Conservation (phyloP, 768 basidiomycete genomes). For the Kondoa malvinella region DNA sequence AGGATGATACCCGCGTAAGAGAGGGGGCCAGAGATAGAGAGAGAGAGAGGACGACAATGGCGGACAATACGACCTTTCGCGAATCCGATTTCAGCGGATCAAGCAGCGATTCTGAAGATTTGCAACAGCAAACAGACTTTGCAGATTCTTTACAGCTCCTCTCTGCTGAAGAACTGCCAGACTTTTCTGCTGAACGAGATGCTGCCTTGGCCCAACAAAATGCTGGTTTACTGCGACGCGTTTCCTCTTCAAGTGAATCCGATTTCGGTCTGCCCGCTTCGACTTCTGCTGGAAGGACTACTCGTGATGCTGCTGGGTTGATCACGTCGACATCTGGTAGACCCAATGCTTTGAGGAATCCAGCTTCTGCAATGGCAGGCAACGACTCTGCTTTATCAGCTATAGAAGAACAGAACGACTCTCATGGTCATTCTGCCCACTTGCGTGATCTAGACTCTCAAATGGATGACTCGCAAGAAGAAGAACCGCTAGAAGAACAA, state of each 20-base stretch:
- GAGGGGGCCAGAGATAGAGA: neutral
- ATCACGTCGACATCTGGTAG: neutral
- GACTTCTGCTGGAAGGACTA: neutral
- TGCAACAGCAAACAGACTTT: neutral
- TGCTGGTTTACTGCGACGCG: neutral
- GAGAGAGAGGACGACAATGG: neutral
- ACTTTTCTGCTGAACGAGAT: neutral
- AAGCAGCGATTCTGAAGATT: neutral
- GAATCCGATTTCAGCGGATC: neutral
- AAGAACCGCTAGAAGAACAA: neutral
- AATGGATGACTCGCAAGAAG: neutral
- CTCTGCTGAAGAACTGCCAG: neutral
- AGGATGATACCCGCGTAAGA: neutral
- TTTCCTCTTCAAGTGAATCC: neutral
- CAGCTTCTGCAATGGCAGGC: neutral
- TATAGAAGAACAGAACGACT: neutral
- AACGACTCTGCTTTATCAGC: neutral
- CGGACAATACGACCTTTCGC: neutral
- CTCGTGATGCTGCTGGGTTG: neutral
- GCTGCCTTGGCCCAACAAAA: neutral
- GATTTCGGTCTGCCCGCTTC: neutral
- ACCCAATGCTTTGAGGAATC: neutral
- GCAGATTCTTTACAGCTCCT: neutral
- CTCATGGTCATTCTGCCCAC: neutral
- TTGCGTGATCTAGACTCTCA: neutral